Base-by-base conservation (phyloP, 2,329 filamentous ascomycete genomes). In the Eurotiales sp. region DNA sequence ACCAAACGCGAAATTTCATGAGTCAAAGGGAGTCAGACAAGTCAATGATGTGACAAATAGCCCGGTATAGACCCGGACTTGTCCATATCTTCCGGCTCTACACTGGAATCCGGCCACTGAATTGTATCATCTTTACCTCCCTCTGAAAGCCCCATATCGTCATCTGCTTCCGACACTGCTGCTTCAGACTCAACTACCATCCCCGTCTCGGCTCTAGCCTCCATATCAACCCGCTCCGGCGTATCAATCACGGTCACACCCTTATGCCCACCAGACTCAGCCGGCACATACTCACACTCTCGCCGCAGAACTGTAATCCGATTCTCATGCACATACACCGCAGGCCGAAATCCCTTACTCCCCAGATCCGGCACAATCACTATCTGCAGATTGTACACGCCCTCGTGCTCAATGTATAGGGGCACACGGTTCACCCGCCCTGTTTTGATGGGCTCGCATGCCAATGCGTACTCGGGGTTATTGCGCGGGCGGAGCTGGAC, bases 331-430 rank as follows among this genome's bases (percentile, higher is more conserved):
- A 15, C 15, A 21, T 37, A 37, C 1, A 37, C 17, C 15, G 34
- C 34, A 7, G 34, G 34, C 10, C 34, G 34, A 37, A 19, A 37
- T 17, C 34, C 15, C 15, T 17, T 37, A 11, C 4, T 43, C n/a
- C n/a, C n/a, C n/a, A n/a, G n/a, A n/a, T n/a, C 37, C 17, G 30
- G 30, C 2, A 11, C 3, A 15, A 50, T 36, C 29, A n/a, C 19
- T n/a, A 50, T 30, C 7, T 50, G 29, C 29, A 50, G 17, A 7
- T 5, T 30, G 19, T 43, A 50, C 2, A 50, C 22, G n/a, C 47
- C 47, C 7, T 21, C 12, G 14, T n/a, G 10, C 14, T 27, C 37
- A 43, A 50, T 15, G 19, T 25, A 27, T n/a, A 50, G 27, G 3
- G 21, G 27, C 22, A 21, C 22, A 8, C 47, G 47, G 8, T 32